Evolutionary conservation across 1,284 basidiomycete species (phyloP).

Genomic region (Entoloma clypeatum): DNA sequence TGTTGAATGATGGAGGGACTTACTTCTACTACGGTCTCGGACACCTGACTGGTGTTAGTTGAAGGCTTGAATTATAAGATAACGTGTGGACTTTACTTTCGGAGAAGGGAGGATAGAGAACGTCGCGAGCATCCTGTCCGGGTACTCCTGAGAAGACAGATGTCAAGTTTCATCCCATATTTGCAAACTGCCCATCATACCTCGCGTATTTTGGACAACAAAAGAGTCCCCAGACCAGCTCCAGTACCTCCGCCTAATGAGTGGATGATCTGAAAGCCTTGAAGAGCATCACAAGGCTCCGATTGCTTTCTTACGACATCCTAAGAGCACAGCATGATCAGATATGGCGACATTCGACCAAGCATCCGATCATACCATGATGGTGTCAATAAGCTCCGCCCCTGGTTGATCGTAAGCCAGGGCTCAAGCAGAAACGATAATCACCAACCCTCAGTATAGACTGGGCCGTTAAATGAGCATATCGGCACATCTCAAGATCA

Average conservation of each 20-base stretch:
- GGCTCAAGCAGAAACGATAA: neutral
- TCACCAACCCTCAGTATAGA: constrained; percentile 77
- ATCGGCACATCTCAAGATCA: neutral
- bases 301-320: constrained; percentile 73
- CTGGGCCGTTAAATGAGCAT: constrained; percentile 31
- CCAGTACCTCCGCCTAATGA: constrained; percentile 94
- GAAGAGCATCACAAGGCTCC: constrained; percentile 83
- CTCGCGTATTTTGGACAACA: constrained; percentile 84
- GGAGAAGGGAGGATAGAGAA: constrained; percentile 92
- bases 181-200: constrained; percentile 28
- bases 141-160: constrained; percentile 60
- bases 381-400: constrained; percentile 87
- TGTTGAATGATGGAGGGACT: constrained; percentile 14
- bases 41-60: constrained; percentile 50
- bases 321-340: constrained; percentile 26
- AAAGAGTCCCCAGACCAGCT: constrained; percentile 79
- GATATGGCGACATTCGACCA: neutral
- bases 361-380: constrained; percentile 49
- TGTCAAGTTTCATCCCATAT: constrained; percentile 9
- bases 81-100: constrained; percentile 45
- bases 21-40: constrained; percentile 92
- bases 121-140: constrained; percentile 91
- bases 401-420: constrained; percentile 40
- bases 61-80: neutral
- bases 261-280: constrained; percentile 93